Percentiles rank a stretch among this genome's conserved stretches.
Conservation (phyloP, 352 stramenopile genomes). For the Poterioochromonas sp. region DNA sequence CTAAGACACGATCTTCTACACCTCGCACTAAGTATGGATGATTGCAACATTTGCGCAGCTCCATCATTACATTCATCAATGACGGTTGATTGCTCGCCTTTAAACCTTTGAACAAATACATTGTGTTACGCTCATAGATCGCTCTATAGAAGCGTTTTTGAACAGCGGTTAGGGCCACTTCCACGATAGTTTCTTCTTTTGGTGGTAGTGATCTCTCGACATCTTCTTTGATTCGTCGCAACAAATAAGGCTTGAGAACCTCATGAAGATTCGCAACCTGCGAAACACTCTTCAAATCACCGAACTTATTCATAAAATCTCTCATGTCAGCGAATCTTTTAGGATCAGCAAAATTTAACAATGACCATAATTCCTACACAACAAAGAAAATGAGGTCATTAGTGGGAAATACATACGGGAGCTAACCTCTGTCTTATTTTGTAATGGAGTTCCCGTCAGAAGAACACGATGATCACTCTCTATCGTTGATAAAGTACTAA, state of each 20-base stretch:
- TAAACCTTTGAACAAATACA: slow-evolving; percentile 65
- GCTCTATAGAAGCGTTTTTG: slow-evolving; percentile 44
- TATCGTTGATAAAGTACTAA: slow-evolving; percentile 29
- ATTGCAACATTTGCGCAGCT: slow-evolving; percentile 99
- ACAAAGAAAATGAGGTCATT: background rate
- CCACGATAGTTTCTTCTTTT: slow-evolving; percentile 92
- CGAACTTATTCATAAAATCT: slow-evolving; percentile 91
- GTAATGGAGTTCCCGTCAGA: slow-evolving; percentile 92
- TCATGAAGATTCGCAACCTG: slow-evolving; percentile 75
- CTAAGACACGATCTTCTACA: slow-evolving; percentile 54
- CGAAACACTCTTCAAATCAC: slow-evolving; percentile 57
- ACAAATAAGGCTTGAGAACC: slow-evolving; percentile 85
- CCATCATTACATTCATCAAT: slow-evolving; percentile 98
- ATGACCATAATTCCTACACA: slow-evolving; percentile 94
- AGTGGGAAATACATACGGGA: background rate
- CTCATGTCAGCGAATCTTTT: slow-evolving; percentile 77
- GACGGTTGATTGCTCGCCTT: slow-evolving; percentile 64
- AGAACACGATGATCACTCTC: slow-evolving; percentile 61
- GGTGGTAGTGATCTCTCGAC: slow-evolving; percentile 93
- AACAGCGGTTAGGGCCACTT: slow-evolving; percentile 61
- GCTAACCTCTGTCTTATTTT: slow-evolving; percentile 82
- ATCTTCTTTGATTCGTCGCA: slow-evolving; percentile 94
- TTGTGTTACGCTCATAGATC: slow-evolving; percentile 82
- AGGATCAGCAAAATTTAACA: slow-evolving; percentile 96
- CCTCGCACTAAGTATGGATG: slow-evolving; percentile 97